Evolutionary conservation across 2,329 filamentous ascomycete genomes (phyloP).

Genomic region (Ophidiomyces ophidiicola): DNA sequence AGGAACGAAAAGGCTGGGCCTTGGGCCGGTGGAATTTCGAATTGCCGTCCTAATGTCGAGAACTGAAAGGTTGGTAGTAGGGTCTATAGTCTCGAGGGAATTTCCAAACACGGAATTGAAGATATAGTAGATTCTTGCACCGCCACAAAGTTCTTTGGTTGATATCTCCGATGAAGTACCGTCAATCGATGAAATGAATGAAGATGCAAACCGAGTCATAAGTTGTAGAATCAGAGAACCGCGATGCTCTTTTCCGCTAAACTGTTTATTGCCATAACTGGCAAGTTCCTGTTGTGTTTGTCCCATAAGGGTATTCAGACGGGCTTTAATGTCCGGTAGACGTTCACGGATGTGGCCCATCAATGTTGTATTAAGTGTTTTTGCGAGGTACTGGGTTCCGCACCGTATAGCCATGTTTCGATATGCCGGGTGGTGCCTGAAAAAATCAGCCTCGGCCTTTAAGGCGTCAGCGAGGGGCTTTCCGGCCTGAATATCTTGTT

Average conservation of each 20-base stretch:
- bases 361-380: conserved; percentile 85
- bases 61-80: conserved; percentile 85
- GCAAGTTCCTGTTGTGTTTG: conserved; percentile 97
- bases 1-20: conserved; percentile 90
- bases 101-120: conserved; percentile 98
- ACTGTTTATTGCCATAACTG: conserved; percentile 95
- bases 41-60: conserved; percentile 95
- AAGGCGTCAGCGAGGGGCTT: conserved; percentile 91
- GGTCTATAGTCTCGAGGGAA: conserved; percentile 89
- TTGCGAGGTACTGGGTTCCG: conserved; percentile 86
- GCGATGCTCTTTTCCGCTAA: conserved; percentile 91
- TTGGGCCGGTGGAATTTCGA: conserved; percentile 89
- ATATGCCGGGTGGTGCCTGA: conserved; percentile 93
- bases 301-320: conserved; percentile 97
- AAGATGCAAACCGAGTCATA: conserved; percentile 96
- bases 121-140: conserved; percentile 94
- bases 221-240: conserved; percentile 90
- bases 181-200: conserved; percentile 96
- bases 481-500: conserved; percentile 93
- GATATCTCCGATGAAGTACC: conserved; percentile 98
- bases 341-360: conserved; percentile 95
- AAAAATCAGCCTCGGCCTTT: conserved; percentile 83
- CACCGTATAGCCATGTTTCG: conserved; percentile 89
- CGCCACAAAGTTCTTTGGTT: conserved; percentile 91
- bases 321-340: conserved; percentile 92